Percentiles rank a stretch among this genome's conserved stretches.
Evolutionary conservation across 371 early-diverging fungal species (phyloP).

Genomic region (Parasitella parasitica): DNA sequence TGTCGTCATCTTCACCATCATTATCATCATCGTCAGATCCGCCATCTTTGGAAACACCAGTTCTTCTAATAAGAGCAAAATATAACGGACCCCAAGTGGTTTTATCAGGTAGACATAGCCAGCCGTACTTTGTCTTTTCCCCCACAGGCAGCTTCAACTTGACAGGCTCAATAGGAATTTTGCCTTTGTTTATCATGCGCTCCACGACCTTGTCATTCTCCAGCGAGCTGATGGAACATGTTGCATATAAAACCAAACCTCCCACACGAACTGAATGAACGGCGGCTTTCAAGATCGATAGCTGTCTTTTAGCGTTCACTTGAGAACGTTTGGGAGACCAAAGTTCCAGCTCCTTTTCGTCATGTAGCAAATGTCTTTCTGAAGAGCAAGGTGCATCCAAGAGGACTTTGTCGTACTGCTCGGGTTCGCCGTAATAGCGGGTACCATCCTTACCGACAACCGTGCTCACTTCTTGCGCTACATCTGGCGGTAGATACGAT

Average conservation of each 20-base stretch:
- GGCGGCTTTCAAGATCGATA: conserved; percentile 58
- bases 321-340: conserved; percentile 58
- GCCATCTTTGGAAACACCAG: conserved; percentile 33
- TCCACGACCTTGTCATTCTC: conserved; percentile 76
- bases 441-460: conserved; percentile 62
- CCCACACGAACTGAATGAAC: conserved; percentile 57
- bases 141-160: conserved; percentile 48
- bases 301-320: conserved; percentile 55
- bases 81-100: conserved; percentile 65
- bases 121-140: conserved; percentile 59
- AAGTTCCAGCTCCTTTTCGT: conserved; percentile 47
- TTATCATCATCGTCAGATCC: conserved; percentile 17
- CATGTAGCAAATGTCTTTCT: conserved; percentile 66
- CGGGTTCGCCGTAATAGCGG: conserved; percentile 41
- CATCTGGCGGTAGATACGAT: conserved; percentile 54
- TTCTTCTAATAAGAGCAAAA: conserved; percentile 47
- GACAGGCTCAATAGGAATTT: conserved; percentile 43
- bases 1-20: not conserved
- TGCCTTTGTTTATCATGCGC: conserved; percentile 42
- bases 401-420: conserved; percentile 64
- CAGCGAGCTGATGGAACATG: conserved; percentile 66
- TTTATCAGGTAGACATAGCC: conserved; percentile 60
- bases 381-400: conserved; percentile 85
- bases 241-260: conserved; percentile 72
- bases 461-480: conserved; percentile 36